These are phyloP conservation scores for Cladosporium oxysporum DNA, from an alignment of 2,329 filamentous ascomycete genomes.

Conservation along the genomic window DNA sequence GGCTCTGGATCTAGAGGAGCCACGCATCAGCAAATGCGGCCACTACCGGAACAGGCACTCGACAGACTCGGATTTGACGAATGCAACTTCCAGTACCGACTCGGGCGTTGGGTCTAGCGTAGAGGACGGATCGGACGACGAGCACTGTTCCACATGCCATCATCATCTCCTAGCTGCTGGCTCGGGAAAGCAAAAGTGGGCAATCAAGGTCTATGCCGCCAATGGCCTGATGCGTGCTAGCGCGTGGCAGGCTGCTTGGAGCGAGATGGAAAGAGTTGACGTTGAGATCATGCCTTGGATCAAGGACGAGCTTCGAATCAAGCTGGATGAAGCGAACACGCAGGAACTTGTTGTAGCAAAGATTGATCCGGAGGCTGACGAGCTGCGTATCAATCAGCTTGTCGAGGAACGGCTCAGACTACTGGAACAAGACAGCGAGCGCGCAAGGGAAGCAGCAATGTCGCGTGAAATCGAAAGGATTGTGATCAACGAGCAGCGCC, in stretches of 20 bases:
- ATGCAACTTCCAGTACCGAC: conserved; percentile 25
- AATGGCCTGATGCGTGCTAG: conserved; percentile 91
- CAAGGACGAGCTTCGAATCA: conserved; percentile 58
- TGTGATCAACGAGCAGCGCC: conserved; percentile 10
- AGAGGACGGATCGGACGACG: conserved; percentile 24
- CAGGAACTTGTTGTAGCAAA: conserved; percentile 44
- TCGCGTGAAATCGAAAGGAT: conserved; percentile 18
- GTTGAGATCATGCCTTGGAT: conserved; percentile 83
- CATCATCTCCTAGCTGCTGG: conserved; percentile 41
- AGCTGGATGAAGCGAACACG: conserved; percentile 55
- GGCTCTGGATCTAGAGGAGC: conserved; percentile 69
- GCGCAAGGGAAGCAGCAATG: conserved; percentile 12
- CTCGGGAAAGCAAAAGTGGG: conserved; percentile 60
- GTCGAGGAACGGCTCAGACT: conserved; percentile 29
- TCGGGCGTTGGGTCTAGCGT: conserved; percentile 35
- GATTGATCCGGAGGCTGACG: conserved; percentile 38
- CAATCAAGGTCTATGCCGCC: conserved; percentile 87
- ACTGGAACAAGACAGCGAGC: conserved; percentile 16
- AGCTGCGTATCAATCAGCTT: conserved; percentile 24
- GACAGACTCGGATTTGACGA: conserved; percentile 45
- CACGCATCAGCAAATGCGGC: conserved; percentile 71
- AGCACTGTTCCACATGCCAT: conserved; percentile 38
- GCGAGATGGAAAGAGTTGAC: conserved; percentile 97
- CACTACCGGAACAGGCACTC: conserved; percentile 70
- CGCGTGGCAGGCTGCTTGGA: conserved; percentile 92